Base-by-base conservation (phyloP, 148 eudicot genomes). In the Fagopyrum homotropicum region DNA sequence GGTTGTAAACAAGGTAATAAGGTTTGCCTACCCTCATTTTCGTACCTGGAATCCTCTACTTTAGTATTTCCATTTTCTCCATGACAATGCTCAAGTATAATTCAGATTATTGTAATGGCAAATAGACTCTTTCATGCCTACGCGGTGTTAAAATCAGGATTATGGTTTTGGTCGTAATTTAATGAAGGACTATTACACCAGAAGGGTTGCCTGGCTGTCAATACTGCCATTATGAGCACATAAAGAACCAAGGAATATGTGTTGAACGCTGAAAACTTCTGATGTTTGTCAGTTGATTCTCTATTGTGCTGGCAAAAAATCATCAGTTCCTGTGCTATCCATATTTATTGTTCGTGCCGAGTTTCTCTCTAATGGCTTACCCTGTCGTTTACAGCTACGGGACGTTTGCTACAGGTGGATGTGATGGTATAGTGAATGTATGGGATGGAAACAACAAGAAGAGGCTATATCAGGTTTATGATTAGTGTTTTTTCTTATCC, bases 381-480 rank as follows among this genome's bases (percentile, higher is more conserved):
- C 9, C 40, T 71, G 30, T 71, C 22, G 73, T 75, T 56, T 84
- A 84, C 89, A 94, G 98, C 80, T 92, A 91, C 75, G 98, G 96
- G 73, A 94, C 98, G 64, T 94, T 94, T 83, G 98, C 97, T 63
- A 94, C 98, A 17, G 98, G 98, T 14, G 98, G 98, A 26, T 94
- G 97, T 80, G 97, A 94, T 80, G 98, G 97, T 52, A 90, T 85
- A 82, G 98, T 91, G 56, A 94, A 94, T 77, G 89, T 94, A 66
- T 94, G 98, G 98, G 98, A 94, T 81, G 98, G 98, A 51, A 90
- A 91, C 88, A 92, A 94, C 82, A 94, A 94, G 81, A 94, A 94
- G 89, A 86, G 98, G 75, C 82, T 94, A 56, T 94, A 94, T 83
- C 98, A 91, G 97, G 97, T 61, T 55, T 14, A 16, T 54, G 59